Evolutionary conservation across 768 basidiomycete species (phyloP), one percentile per base, ranked within the genome.

Genomic region (Phaeolepiota aurea): DNA sequence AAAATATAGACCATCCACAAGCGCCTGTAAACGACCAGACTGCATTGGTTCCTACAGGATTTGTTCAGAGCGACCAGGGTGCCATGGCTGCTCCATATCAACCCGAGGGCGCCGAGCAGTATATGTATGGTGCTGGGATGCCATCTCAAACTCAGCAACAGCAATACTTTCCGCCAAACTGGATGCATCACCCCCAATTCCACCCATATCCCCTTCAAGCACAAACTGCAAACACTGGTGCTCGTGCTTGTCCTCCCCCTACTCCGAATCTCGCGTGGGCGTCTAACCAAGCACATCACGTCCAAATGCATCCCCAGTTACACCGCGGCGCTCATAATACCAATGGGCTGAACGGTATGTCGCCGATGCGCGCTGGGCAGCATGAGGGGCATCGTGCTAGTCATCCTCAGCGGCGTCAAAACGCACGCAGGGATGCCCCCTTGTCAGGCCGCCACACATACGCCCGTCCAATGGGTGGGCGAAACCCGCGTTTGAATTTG

Each of bases 41-140:
- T 3, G 81, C 83, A 13, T 59, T 83, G 9, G 62, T 71, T 32
- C 77, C 82, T 1, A 74, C 77, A 0, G 79, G 81, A 1, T 87
- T 85, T 51, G 74, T 82, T 40, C 81, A 84, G 45, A 77, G 78
- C 41, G 79, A 83, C 41, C 78, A 81, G 38, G 82, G 84, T 3
- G 75, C 75, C n/a, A 65, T 86, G 20, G 73, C 84, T 31, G 72
- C 84, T 16, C 71, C 84, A 21, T 86, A 87, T 53, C 73, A 72
- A 18, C 77, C 77, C 2, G 83, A 86, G 34, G 82, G 77, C 1
- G 67, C 85, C 19, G 74, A 82, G 46, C 74, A 76, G 40, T 85
- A 85, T 48, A 77, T 85, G 75, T 54, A 77, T 16, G 61, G 65
- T 37, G 60, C 57, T 43, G 66, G 65, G 19, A 42, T 40, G 11